phyloP scores from a whole-genome alignment of 2,329 filamentous ascomycete genomes.

The Beauveria pseudobassiana region DNA sequence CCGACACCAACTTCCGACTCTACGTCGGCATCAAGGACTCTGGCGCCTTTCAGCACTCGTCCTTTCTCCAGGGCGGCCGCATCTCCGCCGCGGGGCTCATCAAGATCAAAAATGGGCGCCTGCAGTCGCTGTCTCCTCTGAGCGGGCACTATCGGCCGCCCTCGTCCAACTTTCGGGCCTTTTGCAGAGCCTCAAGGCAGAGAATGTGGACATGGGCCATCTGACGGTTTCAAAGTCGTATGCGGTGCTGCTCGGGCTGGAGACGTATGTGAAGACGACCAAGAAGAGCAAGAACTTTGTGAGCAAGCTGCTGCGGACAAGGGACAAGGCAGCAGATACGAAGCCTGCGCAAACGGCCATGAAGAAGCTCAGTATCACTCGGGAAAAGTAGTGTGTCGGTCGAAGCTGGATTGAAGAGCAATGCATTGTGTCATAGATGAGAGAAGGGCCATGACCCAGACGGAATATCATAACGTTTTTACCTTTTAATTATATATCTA shows the following conservation, averaged over 20 bases:
- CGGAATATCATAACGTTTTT: no score
- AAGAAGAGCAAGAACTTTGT: conserved; percentile 51
- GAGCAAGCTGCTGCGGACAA: conserved; percentile 42
- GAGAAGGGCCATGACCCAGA: no score
- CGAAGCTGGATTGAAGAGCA: no score
- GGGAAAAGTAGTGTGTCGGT: neutral
- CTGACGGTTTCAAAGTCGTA: conserved; percentile 78
- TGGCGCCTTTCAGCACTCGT: conserved; percentile 85
- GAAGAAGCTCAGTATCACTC: conserved; percentile 21
- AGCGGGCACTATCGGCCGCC: conserved; percentile 83
- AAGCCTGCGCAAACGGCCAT: conserved; percentile 48
- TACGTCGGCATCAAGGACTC: conserved; percentile 88
- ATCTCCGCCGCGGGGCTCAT: conserved; percentile 80
- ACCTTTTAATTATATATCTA: no score
- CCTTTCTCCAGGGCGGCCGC: conserved; percentile 75
- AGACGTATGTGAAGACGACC: conserved; percentile 67
- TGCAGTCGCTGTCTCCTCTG: conserved; percentile 63
- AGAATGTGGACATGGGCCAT: conserved; percentile 70
- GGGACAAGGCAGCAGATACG: conserved; percentile 47
- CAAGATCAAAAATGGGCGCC: conserved; percentile 71
- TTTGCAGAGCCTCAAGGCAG: conserved; percentile 66
- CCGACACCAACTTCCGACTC: conserved; percentile 74
- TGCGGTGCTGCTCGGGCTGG: conserved; percentile 72
- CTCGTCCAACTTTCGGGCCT: conserved; percentile 73
- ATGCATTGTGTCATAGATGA: no score